A percentile compares a stretch with the other conserved stretches of the same genome.
phyloP scores from a whole-genome alignment of 1,284 basidiomycete species.

The Polyporus tsugae region DNA sequence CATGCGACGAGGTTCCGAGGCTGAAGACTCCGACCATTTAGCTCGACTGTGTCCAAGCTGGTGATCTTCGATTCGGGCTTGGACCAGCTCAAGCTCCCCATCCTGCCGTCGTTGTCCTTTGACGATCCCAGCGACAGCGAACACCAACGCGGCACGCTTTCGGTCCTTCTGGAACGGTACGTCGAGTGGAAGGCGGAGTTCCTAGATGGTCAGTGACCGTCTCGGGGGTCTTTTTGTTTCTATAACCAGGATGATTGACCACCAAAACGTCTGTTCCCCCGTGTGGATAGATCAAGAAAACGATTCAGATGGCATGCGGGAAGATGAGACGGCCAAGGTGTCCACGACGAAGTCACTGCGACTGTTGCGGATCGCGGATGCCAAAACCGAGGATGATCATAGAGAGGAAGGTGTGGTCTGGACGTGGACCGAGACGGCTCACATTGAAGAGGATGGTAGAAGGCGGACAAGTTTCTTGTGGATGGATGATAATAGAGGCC shows the following conservation, averaged over 20 bases:
- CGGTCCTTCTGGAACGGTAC: constrained; percentile 32
- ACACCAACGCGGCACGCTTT: constrained; percentile 23
- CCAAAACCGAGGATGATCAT: background rate
- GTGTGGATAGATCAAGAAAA: background rate
- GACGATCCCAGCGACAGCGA: constrained; percentile 15
- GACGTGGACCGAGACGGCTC: constrained; percentile 14
- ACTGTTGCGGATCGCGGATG: constrained; percentile 5
- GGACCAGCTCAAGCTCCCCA: constrained; percentile 62
- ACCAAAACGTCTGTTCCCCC: background rate
- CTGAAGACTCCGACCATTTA: background rate
- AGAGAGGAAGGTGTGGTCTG: background rate
- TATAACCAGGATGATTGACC: background rate
- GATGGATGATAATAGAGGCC: background rate
- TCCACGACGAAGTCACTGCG: constrained; percentile 4
- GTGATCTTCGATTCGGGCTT: constrained; percentile 72
- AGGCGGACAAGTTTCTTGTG: constrained; percentile 13
- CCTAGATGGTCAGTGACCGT: constrained; percentile 14
- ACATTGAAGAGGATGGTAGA: background rate
- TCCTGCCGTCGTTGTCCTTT: constrained; percentile 48
- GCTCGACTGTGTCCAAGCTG: constrained; percentile 48
- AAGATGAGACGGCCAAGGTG: background rate
- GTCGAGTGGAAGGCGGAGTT: constrained; percentile 33
- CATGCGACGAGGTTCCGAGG: background rate
- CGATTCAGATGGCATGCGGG: background rate
- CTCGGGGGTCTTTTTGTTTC: background rate